Conservation (phyloP, 768 basidiomycete species). For the Hysterangium stoloniferum region DNA sequence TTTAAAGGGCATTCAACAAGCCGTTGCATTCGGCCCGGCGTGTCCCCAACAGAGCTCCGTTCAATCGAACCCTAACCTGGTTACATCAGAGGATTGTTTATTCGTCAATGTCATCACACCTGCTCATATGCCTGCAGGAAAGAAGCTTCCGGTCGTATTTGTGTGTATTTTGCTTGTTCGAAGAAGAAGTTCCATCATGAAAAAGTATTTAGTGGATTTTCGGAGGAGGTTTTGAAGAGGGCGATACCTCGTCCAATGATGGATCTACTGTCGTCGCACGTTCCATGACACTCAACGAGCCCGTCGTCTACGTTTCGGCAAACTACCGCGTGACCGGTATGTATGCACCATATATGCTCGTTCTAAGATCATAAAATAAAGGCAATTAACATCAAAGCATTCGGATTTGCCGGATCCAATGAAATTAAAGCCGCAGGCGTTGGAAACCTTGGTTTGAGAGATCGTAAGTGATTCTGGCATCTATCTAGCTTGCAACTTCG, state of each 20-base stretch:
- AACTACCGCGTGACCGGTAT: slow-evolving; percentile 34
- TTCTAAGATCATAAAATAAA: background rate
- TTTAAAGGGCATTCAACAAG: slow-evolving; percentile 28
- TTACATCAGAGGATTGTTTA: slow-evolving; percentile 25
- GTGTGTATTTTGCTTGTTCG: slow-evolving; percentile 20
- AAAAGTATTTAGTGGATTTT: slow-evolving; percentile 29
- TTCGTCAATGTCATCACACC: slow-evolving; percentile 48
- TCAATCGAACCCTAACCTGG: slow-evolving; percentile 2
- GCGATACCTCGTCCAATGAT: slow-evolving; percentile 17
- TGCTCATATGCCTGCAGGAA: slow-evolving; percentile 27
- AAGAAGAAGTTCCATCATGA: background rate
- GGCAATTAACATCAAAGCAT: slow-evolving; percentile 10
- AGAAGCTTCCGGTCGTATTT: slow-evolving; percentile 46
- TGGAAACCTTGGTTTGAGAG: slow-evolving; percentile 15
- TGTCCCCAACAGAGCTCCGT: slow-evolving; percentile 32
- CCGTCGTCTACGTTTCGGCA: slow-evolving; percentile 32
- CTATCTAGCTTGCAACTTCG: background rate
- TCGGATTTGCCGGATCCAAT: slow-evolving; percentile 14
- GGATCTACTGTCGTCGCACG: slow-evolving; percentile 25
- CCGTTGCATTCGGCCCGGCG: slow-evolving; percentile 29
- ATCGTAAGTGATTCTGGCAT: slow-evolving; percentile 13
- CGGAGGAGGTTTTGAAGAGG: slow-evolving; percentile 28
- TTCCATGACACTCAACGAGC: slow-evolving; percentile 24
- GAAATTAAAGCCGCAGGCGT: slow-evolving; percentile 12
- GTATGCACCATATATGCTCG: slow-evolving; percentile 4